These are phyloP conservation scores for Oldenlandia corymbosa DNA, from an alignment of 257 asterid genomes.

Conservation along the genomic window DNA sequence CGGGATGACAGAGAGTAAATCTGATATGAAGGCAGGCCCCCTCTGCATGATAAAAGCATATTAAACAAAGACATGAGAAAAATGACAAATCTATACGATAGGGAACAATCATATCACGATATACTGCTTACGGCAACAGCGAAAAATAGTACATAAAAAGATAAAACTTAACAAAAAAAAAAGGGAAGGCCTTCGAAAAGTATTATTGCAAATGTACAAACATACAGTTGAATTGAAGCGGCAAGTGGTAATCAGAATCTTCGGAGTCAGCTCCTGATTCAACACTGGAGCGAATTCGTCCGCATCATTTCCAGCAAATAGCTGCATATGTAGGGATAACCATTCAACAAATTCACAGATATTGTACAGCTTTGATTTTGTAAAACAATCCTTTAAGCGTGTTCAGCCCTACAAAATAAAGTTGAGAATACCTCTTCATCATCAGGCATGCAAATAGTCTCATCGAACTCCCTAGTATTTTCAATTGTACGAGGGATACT, in stretches of 20 bases:
- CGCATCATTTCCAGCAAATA: constrained; percentile 76
- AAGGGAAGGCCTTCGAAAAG: not conserved
- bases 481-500: constrained; percentile 77
- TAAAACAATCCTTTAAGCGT: no score
- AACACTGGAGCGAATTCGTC: constrained; percentile 75
- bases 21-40: constrained; percentile 79
- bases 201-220: not conserved
- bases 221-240: constrained; percentile 87
- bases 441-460: constrained; percentile 82
- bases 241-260: constrained; percentile 77
- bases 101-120: not conserved
- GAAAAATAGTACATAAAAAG: not conserved
- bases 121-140: not conserved
- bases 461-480: constrained; percentile 84
- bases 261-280: constrained; percentile 55
- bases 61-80: not conserved
- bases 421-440: constrained; percentile 55
- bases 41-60: constrained; percentile 43
- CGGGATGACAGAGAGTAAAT: constrained; percentile 73
- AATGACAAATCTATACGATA: not conserved
- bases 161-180: not conserved
- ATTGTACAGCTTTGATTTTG: not conserved
- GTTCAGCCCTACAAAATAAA: not conserved
- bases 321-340: constrained; percentile 22
- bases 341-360: not conserved